These are phyloP conservation scores for Trypanosoma mega DNA, from an alignment of 208 protist genomes.

Conservation along the genomic window DNA sequence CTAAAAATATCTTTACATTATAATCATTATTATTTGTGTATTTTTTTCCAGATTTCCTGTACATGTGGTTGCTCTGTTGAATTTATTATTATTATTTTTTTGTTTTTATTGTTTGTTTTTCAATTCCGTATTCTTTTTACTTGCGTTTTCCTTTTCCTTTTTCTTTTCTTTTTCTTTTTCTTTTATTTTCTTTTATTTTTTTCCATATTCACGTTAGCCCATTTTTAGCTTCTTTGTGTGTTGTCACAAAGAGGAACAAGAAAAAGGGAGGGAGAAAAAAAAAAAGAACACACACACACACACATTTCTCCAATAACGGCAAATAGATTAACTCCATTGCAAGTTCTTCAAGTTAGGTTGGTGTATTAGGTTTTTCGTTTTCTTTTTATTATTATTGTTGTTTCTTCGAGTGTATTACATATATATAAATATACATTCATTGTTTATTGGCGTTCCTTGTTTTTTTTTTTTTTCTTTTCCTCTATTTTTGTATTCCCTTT, in stretches of 20 bases:
- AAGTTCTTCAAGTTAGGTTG: too few relatives aligned
- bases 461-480: slow-evolving; percentile 16
- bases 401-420: slow-evolving; percentile 2
- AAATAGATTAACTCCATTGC: too few relatives aligned
- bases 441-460: slow-evolving; percentile 5
- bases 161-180: slow-evolving; percentile 20
- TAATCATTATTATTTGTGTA: not conserved
- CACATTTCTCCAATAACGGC: too few relatives aligned
- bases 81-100: too few relatives aligned
- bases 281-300: too few relatives aligned
- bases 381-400: slow-evolving; percentile 16
- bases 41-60: too few relatives aligned
- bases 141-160: slow-evolving; percentile 16
- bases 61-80: too few relatives aligned
- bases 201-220: not conserved
- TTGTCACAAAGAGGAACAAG: too few relatives aligned
- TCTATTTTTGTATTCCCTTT: slow-evolving; percentile 3
- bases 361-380: slow-evolving; percentile 5
- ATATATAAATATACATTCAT: not conserved
- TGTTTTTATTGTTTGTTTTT: too few relatives aligned
- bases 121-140: too few relatives aligned
- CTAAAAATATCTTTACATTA: not conserved
- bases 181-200: slow-evolving; percentile 3
- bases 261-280: too few relatives aligned
- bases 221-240: too few relatives aligned